phyloP scores from a whole-genome alignment of 495 filamentous ascomycete genomes.

The Hypoxylon lienhwacheense region DNA sequence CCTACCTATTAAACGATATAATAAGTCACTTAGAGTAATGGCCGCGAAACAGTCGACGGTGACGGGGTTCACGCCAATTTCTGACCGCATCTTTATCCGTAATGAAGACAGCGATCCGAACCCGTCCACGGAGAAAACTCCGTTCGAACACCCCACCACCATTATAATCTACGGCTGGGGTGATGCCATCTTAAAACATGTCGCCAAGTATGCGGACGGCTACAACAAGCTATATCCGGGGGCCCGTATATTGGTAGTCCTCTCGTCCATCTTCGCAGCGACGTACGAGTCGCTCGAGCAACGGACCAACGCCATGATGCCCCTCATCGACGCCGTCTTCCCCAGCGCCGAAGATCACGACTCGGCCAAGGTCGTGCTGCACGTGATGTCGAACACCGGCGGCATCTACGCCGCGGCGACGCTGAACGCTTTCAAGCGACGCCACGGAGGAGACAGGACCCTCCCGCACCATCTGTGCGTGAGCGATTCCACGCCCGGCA shows the following conservation, averaged over 20 bases:
- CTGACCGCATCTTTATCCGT: constrained; percentile 45
- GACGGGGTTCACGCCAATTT: constrained; percentile 43
- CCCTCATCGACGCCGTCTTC: constrained; percentile 52
- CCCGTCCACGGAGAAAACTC: constrained; percentile 7
- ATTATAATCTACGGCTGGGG: constrained; percentile 58
- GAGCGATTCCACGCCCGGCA: constrained; percentile 56
- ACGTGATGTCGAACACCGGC: constrained; percentile 30
- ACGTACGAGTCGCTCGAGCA: constrained; percentile 46
- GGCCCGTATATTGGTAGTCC: constrained; percentile 50
- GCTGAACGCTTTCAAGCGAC: constrained; percentile 48
- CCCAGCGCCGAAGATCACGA: constrained; percentile 37
- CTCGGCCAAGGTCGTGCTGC: constrained; percentile 43
- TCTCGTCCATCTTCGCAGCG: constrained; percentile 52
- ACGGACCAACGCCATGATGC: constrained; percentile 51
- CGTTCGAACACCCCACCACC: constrained; percentile 40
- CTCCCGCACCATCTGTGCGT: constrained; percentile 53
- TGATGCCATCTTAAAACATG: constrained; percentile 54
- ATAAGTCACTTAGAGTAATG: too few species aligned
- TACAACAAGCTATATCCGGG: constrained; percentile 53
- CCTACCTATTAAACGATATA: not conserved
- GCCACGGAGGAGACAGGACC: constrained; percentile 38
- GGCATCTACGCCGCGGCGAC: constrained; percentile 40
- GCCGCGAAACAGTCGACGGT: constrained; percentile 20
- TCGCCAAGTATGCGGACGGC: constrained; percentile 58
- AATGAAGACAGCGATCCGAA: constrained; percentile 27